Percentiles rank a stretch among this genome's conserved stretches.
Evolutionary conservation across 495 filamentous ascomycete species (phyloP).

Genomic region (Usnea hakonensis): DNA sequence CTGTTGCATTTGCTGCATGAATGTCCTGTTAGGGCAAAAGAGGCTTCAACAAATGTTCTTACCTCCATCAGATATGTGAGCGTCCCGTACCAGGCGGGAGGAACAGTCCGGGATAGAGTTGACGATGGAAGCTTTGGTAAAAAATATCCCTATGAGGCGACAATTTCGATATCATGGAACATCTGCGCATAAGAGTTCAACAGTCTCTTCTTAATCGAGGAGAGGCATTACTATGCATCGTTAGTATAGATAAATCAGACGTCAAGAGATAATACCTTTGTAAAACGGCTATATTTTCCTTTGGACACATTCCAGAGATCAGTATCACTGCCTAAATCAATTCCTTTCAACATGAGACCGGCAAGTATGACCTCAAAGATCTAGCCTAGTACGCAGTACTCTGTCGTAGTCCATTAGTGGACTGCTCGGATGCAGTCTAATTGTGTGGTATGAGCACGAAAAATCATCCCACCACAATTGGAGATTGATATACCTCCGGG

Average conservation of each 20-base stretch:
- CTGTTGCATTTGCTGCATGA: too few species aligned
- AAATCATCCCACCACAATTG: constrained; percentile 27
- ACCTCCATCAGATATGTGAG: constrained; percentile 19
- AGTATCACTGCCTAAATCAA: constrained; percentile 20
- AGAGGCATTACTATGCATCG: background rate
- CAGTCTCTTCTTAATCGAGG: background rate
- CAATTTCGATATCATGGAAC: constrained; percentile 23
- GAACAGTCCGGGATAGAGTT: constrained; percentile 43
- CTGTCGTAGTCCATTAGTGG: constrained; percentile 11
- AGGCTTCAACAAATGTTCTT: background rate
- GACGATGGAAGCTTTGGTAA: constrained; percentile 45
- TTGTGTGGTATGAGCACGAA: background rate
- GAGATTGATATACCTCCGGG: constrained; percentile 12
- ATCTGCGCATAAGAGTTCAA: constrained; percentile 1
- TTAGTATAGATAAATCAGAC: background rate
- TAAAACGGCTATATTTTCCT: constrained; percentile 15
- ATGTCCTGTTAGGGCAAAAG: too few species aligned
- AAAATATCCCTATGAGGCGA: constrained; percentile 35
- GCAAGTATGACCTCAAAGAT: constrained; percentile 17
- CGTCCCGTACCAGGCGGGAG: constrained; percentile 32
- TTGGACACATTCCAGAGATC: constrained; percentile 27
- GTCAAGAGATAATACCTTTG: constrained; percentile 9
- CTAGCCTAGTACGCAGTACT: constrained; percentile 20
- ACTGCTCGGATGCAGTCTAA: background rate
- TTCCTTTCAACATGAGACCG: constrained; percentile 15